Evolutionary conservation across 2,329 filamentous ascomycete species (phyloP).

Genomic region (Cladosporium sp.): DNA sequence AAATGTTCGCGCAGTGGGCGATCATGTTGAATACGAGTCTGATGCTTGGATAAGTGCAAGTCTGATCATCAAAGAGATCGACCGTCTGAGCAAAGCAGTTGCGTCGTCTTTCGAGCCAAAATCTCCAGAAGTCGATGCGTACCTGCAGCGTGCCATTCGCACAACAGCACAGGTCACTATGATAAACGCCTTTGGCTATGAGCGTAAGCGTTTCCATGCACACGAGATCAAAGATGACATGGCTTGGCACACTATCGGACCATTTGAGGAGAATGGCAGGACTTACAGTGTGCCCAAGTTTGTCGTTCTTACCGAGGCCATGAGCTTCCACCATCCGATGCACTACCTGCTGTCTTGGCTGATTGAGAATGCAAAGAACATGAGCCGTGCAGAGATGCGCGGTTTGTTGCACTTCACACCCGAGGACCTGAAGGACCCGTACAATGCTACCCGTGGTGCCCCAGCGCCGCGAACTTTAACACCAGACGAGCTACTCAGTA

Average conservation of each 20-base stretch:
- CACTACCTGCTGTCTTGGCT: slow-evolving; percentile 97
- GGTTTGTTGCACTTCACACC: slow-evolving; percentile 70
- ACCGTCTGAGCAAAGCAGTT: slow-evolving; percentile 84
- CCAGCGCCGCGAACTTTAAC: slow-evolving; percentile 28
- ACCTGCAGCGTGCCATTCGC: slow-evolving; percentile 70
- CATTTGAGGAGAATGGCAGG: slow-evolving; percentile 63
- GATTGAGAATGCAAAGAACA: slow-evolving; percentile 79
- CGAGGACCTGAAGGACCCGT: slow-evolving; percentile 61
- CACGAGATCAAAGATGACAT: slow-evolving; percentile 86
- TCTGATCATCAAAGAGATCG: slow-evolving; percentile 91
- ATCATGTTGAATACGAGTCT: slow-evolving; percentile 97
- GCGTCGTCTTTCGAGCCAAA: slow-evolving; percentile 77
- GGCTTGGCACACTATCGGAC: slow-evolving; percentile 77
- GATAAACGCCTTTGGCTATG: slow-evolving; percentile 83
- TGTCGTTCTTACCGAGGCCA: slow-evolving; percentile 80
- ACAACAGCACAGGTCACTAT: slow-evolving; percentile 81
- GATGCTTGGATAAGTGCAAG: slow-evolving; percentile 98
- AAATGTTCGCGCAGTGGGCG: slow-evolving; percentile 85
- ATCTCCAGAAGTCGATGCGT: slow-evolving; percentile 47
- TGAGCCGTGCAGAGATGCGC: slow-evolving; percentile 66
- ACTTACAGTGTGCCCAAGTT: slow-evolving; percentile 74
- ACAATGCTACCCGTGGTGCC: slow-evolving; percentile 27
- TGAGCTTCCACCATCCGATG: slow-evolving; percentile 96
- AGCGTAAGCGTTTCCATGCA: slow-evolving; percentile 79
- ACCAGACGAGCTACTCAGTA: slow-evolving; percentile 32